phyloP scores from a whole-genome alignment of 2,329 filamentous ascomycete genomes.

The Thermothelomyces thermophilus region DNA sequence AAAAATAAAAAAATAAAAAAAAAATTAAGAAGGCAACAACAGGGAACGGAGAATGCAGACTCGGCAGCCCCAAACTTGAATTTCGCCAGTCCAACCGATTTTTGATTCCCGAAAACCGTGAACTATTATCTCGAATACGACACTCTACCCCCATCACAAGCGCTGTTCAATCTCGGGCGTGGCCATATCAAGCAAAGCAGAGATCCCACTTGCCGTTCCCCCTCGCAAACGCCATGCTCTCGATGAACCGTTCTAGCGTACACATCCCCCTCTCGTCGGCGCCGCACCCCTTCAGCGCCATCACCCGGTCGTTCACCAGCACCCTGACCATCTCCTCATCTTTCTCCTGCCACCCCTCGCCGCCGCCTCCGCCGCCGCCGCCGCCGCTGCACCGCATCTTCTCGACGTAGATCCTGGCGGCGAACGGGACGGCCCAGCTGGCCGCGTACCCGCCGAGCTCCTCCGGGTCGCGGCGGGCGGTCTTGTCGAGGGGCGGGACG shows the following conservation, averaged over 20 bases:
- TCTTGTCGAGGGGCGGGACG: slow-evolving; percentile 51
- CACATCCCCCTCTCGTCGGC: slow-evolving; percentile 68
- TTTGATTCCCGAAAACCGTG: too few species aligned
- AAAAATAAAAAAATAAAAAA: too few species aligned
- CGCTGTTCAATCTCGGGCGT: not conserved
- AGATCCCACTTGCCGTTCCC: slow-evolving; percentile 65
- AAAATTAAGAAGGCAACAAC: too few species aligned
- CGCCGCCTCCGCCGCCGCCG: slow-evolving; percentile 38
- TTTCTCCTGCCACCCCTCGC: slow-evolving; percentile 36
- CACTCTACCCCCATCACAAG: too few species aligned
- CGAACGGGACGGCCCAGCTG: slow-evolving; percentile 77
- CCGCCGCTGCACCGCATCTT: slow-evolving; percentile 73
- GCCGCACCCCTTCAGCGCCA: slow-evolving; percentile 63
- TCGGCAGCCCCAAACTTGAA: too few species aligned
- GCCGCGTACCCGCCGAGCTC: slow-evolving; percentile 64
- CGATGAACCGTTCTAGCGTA: slow-evolving; percentile 60
- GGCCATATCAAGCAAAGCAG: slow-evolving; percentile 39
- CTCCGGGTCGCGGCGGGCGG: slow-evolving; percentile 41
- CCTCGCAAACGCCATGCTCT: slow-evolving; percentile 67
- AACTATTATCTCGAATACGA: too few species aligned
- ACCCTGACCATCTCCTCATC: slow-evolving; percentile 63
- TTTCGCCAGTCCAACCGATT: too few species aligned
- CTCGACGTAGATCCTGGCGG: slow-evolving; percentile 75
- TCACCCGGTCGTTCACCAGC: slow-evolving; percentile 76
- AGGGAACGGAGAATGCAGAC: too few species aligned